phyloP scores from a whole-genome alignment of 2,329 filamentous ascomycete genomes.

The Fusarium sp. region DNA sequence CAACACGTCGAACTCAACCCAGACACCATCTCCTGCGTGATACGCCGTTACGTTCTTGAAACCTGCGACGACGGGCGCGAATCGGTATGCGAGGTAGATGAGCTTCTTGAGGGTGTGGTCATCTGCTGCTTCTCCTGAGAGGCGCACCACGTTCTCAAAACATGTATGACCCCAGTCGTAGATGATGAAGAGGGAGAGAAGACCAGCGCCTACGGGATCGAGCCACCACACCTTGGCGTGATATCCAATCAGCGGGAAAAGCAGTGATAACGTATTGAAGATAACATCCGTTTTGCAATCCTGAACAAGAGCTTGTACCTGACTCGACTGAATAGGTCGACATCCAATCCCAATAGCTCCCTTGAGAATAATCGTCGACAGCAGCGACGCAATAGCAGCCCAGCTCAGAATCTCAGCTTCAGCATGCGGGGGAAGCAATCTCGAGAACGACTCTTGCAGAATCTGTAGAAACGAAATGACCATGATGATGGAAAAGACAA shows the following conservation, averaged over 20 bases:
- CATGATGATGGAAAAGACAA: slow-evolving; percentile 86
- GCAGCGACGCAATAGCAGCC: slow-evolving; percentile 62
- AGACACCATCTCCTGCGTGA: slow-evolving; percentile 49
- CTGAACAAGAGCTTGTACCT: slow-evolving; percentile 75
- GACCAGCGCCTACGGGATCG: slow-evolving; percentile 68
- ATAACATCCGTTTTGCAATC: slow-evolving; percentile 75
- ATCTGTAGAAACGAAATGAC: slow-evolving; percentile 84
- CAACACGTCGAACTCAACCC: slow-evolving; percentile 49
- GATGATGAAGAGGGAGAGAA: slow-evolving; percentile 75
- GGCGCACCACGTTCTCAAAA: slow-evolving; percentile 46
- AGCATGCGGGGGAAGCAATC: slow-evolving; percentile 68
- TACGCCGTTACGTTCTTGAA: slow-evolving; percentile 51
- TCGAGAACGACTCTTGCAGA: slow-evolving; percentile 72
- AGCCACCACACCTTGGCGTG: slow-evolving; percentile 73
- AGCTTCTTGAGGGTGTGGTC: slow-evolving; percentile 47
- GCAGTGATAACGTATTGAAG: slow-evolving; percentile 87
- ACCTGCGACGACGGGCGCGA: slow-evolving; percentile 46
- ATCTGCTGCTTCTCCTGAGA: slow-evolving; percentile 48
- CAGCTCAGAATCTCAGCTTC: slow-evolving; percentile 50
- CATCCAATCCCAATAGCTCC: slow-evolving; percentile 86
- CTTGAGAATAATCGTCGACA: slow-evolving; percentile 81
- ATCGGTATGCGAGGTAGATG: slow-evolving; percentile 49
- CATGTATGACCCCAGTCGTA: slow-evolving; percentile 73
- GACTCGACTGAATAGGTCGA: slow-evolving; percentile 82
- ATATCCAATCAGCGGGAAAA: slow-evolving; percentile 80